Base-by-base conservation (phyloP, 495 filamentous ascomycete species). In the Aspergillus steynii region DNA sequence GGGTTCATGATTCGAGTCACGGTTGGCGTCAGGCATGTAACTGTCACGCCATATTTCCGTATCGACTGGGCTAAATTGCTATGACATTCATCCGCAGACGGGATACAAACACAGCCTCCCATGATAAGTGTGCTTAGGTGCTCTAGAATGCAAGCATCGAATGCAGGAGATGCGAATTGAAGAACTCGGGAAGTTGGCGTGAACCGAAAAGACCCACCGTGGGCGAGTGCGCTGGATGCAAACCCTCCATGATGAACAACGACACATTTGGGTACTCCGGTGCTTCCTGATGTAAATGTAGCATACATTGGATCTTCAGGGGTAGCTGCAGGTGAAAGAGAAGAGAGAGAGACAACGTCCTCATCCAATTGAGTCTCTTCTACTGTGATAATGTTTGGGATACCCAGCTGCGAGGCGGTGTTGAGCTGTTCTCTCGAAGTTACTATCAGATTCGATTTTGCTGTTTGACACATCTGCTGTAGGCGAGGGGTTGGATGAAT, bases 161-260 rank as follows among this genome's bases (percentile, higher is more conserved):
- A 81, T 1, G 73, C 72, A 20, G 71, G 72, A 1, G 78, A 69
- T 4, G 77, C 73, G 62, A 82, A 83, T 58, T 83, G 77, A 7
- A 83, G 59, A 0, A 79, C 73, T 29, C 80, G 68, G 10, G 83
- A 82, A 1, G 69, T 61, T 0, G 71, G 62, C n/a, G 75, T 71
- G n/a, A 86, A 76, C 10, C 67, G 50, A n/a, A 82, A 67, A 0
- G 77, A 72, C 4, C 25, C 28, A 1, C 61, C 62, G 47, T 67
- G 50, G 20, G 54, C 59, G 2, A 57, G 12, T 2, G 57, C 34
- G 49, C 61, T 62, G 42, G 26, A 61, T 10, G 50, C 51, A 14
- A n/a, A 61, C 26, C 48, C 48, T 8, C 14, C 7, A 50, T 50
- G 48, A 25, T 50, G 48, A 25, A 50, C 48, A n/a, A 80, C 62